Base-by-base conservation (phyloP, 768 basidiomycete species). In the Podaxis sp. region DNA sequence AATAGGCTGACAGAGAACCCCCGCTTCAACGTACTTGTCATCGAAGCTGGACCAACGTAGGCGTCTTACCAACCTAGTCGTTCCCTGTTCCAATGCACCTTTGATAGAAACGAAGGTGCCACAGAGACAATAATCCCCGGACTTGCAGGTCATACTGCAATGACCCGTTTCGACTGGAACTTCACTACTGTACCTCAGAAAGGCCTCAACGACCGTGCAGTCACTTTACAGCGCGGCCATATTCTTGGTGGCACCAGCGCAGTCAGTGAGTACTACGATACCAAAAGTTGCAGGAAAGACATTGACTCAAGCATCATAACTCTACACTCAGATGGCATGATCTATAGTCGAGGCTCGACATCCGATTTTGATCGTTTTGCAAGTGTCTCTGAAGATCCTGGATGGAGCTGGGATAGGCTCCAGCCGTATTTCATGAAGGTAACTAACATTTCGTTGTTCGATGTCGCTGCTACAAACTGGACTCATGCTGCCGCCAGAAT, bases 331-430 rank as follows among this genome's bases (percentile, higher is more conserved):
- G 60, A 59, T 59, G 54, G 40, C 39, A 75, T 74, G 75, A 66
- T 67, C 15, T 67, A 67, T 57, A 73, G 71, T 17, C 52, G 64
- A 28, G 64, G 67, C 13, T 64, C 59, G 44, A 64, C 55, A 12
- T 63, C 61, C 22, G 66, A 67, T 26, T 67, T 63, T n/a, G 67
- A 75, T 55, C 65, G 71, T 3, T 73, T 68, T 56, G 73, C 74
- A 11, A 52, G 44, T 17, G 63, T 73, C 3, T 70, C 72, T 5
- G 69, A 70, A 12, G 77, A 77, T 60, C 42, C 61, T 2, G 72
- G 74, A 0, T 77, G 76, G 76, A 72, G 72, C 17, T 77, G 76
- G 76, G 66, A 75, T 11, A 65, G 59, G 12, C 63, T 77, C 15
- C 65, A 71, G 24, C 69, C 66, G 5, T 74, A 71, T 49, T 63